Conservation (phyloP, 2,329 filamentous ascomycete genomes). For the Saccharata proteae region DNA sequence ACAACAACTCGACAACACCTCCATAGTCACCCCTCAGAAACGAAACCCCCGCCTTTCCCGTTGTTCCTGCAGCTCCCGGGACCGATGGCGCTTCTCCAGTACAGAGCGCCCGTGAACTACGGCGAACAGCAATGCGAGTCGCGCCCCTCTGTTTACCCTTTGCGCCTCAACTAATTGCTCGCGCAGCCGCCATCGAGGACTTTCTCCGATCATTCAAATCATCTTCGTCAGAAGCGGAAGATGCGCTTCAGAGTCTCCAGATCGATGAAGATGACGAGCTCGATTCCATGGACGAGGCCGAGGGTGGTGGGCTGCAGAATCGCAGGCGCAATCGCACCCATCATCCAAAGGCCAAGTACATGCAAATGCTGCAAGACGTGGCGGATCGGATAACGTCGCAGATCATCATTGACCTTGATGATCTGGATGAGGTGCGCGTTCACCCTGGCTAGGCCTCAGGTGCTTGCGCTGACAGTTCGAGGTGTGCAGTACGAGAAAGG, state of each 20-base stretch:
- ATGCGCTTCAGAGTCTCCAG: slow-evolving; percentile 72
- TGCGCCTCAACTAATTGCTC: slow-evolving; percentile 20
- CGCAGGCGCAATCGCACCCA: slow-evolving; percentile 19
- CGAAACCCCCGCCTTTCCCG: not conserved
- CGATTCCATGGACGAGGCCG: slow-evolving; percentile 79
- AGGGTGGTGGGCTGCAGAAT: slow-evolving; percentile 42
- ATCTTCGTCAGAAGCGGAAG: slow-evolving; percentile 55
- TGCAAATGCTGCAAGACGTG: slow-evolving; percentile 73
- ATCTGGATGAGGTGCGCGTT: slow-evolving; percentile 56
- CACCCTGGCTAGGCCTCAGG: not conserved
- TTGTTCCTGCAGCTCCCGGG: slow-evolving; percentile 3
- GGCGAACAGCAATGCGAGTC: slow-evolving; percentile 66
- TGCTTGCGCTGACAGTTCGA: slow-evolving; percentile 1
- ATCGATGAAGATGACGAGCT: slow-evolving; percentile 89
- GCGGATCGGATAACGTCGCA: slow-evolving; percentile 68
- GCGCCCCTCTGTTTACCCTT: slow-evolving; percentile 11
- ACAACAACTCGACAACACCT: not conserved
- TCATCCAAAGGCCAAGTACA: slow-evolving; percentile 69
- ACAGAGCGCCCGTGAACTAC: slow-evolving; percentile 73
- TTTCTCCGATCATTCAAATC: slow-evolving; percentile 86
- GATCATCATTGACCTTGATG: slow-evolving; percentile 79
- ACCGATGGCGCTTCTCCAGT: slow-evolving; percentile 75
- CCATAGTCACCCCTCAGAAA: not conserved
- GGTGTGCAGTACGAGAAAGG: slow-evolving; percentile 58
- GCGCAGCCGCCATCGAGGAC: slow-evolving; percentile 65